Base-by-base conservation (phyloP, 306 rosid genomes). In the Potentilla sterilis region DNA sequence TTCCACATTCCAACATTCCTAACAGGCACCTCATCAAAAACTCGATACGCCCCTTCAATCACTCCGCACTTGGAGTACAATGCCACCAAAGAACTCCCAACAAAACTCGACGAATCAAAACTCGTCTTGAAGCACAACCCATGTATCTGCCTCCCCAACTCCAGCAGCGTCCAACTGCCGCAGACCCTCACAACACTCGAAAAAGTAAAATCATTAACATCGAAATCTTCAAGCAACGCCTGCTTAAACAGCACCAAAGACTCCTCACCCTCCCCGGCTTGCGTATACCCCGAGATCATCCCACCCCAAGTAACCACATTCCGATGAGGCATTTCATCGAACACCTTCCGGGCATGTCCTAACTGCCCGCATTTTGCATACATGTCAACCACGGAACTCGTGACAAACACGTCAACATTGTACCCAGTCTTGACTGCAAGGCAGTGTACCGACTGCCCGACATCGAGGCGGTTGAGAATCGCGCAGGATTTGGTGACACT, bases 1-100 rank as follows among this genome's bases (percentile, higher is more conserved):
- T 95, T 95, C 97, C 98, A 95, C 86, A 89, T 74, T 6, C 98
- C 97, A 77, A 95, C 96, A 83, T 90, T 92, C 83, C 83, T 89
- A 1, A 37, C 48, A 2, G 76, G 65, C 59, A 87, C 49, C 85
- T 92, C 97, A 42, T 79, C 64, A 82, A 88, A 94, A 83, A 86
- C 88, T 51, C n/a, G 70, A 62, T 83, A 90, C 67, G 96, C 93
- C 42, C 85, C 89, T 75, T 92, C 92, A 21, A 95, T 88, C 72
- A 80, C 90, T 61, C 96, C 97, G 24, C 97, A 92, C 75, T 87
- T 89, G 0, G 96, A 89, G 49, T 95, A 90, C 83, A 90, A 54
- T 0, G 97, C 90, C 72, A 92, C 75, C 85, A 92, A 83, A 42
- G 98, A 88, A 68, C 91, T 92, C 2, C 95, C 97, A 14, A 95